Conservation (phyloP, 805 yeast genomes). For the Jamesozyma gamospora region DNA sequence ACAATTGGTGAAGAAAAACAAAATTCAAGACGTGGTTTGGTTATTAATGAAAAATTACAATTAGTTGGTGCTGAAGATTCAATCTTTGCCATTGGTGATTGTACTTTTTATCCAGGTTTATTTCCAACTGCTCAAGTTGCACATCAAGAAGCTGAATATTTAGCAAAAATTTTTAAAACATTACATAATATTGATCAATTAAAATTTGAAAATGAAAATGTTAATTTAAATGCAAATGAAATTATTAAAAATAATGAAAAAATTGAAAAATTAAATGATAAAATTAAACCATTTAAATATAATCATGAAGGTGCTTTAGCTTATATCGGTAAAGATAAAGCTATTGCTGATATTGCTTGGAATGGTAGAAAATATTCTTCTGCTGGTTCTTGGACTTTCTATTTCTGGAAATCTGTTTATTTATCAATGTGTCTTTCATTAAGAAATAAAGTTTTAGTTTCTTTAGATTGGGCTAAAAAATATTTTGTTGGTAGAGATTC, state of each 20-base stretch:
- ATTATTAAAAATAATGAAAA: slow-evolving; percentile 39
- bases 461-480: slow-evolving; percentile 83
- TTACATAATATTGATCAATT: slow-evolving; percentile 52
- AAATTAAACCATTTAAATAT: slow-evolving; percentile 59
- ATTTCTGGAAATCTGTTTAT: slow-evolving; percentile 92
- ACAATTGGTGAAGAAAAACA: slow-evolving; percentile 60
- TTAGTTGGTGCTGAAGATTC: slow-evolving; percentile 70
- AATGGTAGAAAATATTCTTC: slow-evolving; percentile 67
- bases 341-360: slow-evolving; percentile 78
- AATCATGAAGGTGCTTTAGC: slow-evolving; percentile 89
- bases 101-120: slow-evolving; percentile 75
- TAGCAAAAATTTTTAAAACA: slow-evolving; percentile 62
- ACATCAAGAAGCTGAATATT: slow-evolving; percentile 80
- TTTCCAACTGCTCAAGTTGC: slow-evolving; percentile 99
- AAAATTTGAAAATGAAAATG: slow-evolving; percentile 28
- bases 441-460: slow-evolving; percentile 78
- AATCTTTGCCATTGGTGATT: slow-evolving; percentile 87
- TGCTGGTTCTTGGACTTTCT: slow-evolving; percentile 80
- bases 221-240: slow-evolving; percentile 32
- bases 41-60: slow-evolving; percentile 72
- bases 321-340: slow-evolving; percentile 86
- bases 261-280: slow-evolving; percentile 33
- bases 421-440: slow-evolving; percentile 84
- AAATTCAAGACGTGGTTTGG: slow-evolving; percentile 82
- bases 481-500: slow-evolving; percentile 85